These are phyloP conservation scores for Scytalidium sp. DNA, from an alignment of 2,329 filamentous ascomycete genomes.

Conservation along the genomic window DNA sequence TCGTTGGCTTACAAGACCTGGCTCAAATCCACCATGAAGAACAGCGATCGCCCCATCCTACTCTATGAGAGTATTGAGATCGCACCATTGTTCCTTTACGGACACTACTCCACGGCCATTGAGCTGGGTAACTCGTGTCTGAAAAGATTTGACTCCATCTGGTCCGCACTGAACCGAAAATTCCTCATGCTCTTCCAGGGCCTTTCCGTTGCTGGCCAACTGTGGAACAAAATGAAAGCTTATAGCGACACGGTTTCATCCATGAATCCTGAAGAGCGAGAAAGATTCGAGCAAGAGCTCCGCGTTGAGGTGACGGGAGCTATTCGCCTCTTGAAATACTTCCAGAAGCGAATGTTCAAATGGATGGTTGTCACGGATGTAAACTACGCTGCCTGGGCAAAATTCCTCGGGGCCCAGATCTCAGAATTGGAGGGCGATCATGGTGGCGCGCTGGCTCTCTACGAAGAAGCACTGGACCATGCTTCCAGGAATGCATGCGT, in stretches of 20 bases:
- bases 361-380: conserved; percentile 60
- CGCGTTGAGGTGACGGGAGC: conserved; percentile 42
- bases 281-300: conserved; percentile 38
- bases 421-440: conserved; percentile 55
- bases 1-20: conserved; percentile 54
- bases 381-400: conserved; percentile 67
- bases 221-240: conserved; percentile 22
- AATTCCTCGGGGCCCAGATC: conserved; percentile 62
- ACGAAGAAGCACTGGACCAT: conserved; percentile 69
- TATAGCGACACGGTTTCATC: background rate
- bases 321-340: conserved; percentile 47
- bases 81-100: conserved; percentile 55
- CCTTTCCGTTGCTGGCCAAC: conserved; percentile 46
- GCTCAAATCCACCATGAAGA: conserved; percentile 42
- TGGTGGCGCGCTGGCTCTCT: conserved; percentile 55
- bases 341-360: conserved; percentile 56
- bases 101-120: conserved; percentile 56
- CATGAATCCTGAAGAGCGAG: conserved; percentile 32
- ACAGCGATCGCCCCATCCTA: conserved; percentile 59
- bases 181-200: conserved; percentile 54
- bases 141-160: conserved; percentile 45
- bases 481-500: conserved; percentile 60
- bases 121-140: conserved; percentile 49
- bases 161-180: conserved; percentile 55
- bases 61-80: conserved; percentile 66